Evolutionary conservation across 2,329 filamentous ascomycete species (phyloP).

Genomic region (Ambrosiella xylebori): DNA sequence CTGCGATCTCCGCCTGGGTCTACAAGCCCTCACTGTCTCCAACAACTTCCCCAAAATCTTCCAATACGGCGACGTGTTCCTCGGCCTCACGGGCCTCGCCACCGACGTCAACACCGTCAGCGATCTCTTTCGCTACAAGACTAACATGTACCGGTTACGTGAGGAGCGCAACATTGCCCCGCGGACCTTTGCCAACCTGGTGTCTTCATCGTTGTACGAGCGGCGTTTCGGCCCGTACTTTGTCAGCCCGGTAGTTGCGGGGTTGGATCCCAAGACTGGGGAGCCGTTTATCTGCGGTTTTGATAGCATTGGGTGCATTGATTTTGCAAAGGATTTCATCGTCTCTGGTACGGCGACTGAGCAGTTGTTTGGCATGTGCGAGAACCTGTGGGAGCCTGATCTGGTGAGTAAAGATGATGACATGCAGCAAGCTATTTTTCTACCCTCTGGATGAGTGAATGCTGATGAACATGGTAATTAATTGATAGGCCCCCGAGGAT

Average conservation of each 20-base stretch:
- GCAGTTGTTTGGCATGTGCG: constrained; percentile 97
- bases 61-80: constrained; percentile 87
- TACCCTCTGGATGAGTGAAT: constrained; percentile 1
- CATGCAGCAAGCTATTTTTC: neutral
- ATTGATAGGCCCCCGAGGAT: constrained; percentile 60
- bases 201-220: constrained; percentile 84
- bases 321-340: constrained; percentile 99
- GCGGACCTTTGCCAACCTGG: constrained; percentile 89
- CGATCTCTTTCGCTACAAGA: constrained; percentile 98
- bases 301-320: constrained; percentile 97
- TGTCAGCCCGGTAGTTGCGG: constrained; percentile 83
- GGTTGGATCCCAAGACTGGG: constrained; percentile 82
- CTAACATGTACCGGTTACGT: constrained; percentile 98
- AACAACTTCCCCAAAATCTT: constrained; percentile 99
- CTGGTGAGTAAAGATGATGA: constrained; percentile 42
- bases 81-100: constrained; percentile 87
- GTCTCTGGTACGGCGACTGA: constrained; percentile 91
- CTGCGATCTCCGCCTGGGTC: constrained; percentile 92
- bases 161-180: constrained; percentile 95
- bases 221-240: constrained; percentile 92
- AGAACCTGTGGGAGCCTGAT: constrained; percentile 94
- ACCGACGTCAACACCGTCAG: constrained; percentile 90
- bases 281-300: constrained; percentile 98
- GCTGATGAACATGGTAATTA: neutral
- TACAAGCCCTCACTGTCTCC: constrained; percentile 90